Base-by-base conservation (phyloP, 2,329 filamentous ascomycete species). In the Rasamsonia emersonii region DNA sequence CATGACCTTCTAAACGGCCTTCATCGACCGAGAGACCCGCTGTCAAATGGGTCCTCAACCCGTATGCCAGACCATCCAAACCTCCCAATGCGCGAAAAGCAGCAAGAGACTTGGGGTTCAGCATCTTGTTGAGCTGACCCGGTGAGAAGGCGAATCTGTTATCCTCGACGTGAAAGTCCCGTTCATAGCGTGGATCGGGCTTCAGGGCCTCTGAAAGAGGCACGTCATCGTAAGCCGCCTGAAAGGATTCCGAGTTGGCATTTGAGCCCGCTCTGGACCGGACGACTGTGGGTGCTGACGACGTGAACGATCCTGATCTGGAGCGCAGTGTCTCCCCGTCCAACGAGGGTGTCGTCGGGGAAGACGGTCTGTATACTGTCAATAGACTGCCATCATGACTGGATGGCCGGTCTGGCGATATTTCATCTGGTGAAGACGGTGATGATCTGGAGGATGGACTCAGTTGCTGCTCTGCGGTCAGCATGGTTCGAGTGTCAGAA, bases 11-110 rank as follows among this genome's bases (percentile, higher is more conserved):
- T 21, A 93, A 56, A 3, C 62, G 52, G 21, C 67, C 69, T 59
- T 95, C 88, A 36, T 94, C 86, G 2, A 75, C 49, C 40, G 83
- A 89, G 32, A 95, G 56, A 5, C 88, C 88, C 20, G 79, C 68
- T 30, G 70, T 73, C 18, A 83, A 67, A 53, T 91, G 76, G 5
- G 77, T 78, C 29, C 82, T 70, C 18, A 95, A 63, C 7, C 86
- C 88, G 50, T 77, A 82, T 57, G 89, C 86, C 29, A 95, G 58
- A 1, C 88, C 88, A 11, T 60, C 61, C 10, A 93, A 58, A 15
- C 88, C 88, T 29, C 88, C 86, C 4, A 95, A 56, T 9, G 79
- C 79, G 49, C 80, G 82, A 45, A 89, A 93, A 1, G 86, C 86
- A 9, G 79, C 68, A 36, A 93, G 61, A 39, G 77, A 93, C 64